Base-by-base conservation (phyloP, 2,329 filamentous ascomycete genomes). In the Juglanconis oblonga region DNA sequence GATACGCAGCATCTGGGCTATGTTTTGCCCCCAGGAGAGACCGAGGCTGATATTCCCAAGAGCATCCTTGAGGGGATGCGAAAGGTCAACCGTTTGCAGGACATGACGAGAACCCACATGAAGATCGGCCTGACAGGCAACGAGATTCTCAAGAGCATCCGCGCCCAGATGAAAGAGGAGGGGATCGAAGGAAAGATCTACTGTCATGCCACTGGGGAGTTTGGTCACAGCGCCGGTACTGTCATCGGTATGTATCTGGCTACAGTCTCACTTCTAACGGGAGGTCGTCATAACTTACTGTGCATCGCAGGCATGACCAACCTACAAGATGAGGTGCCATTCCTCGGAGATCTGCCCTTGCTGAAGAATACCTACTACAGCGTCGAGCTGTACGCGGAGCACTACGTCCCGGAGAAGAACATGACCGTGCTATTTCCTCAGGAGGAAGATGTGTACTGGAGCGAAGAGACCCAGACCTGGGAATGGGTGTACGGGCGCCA, bases 1-100 rank as follows among this genome's bases (percentile, higher is more conserved):
- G 78, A 80, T 58, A 81, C 79, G 1, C 79, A 82, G 68, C 79
- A 82, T 51, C 67, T 82, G 4, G 79, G 72, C 0, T 82, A 81
- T 60, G 79, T 82, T 13, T 71, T 81, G 14, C 67, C 69, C 5
- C 79, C 79, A 0, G 76, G 71, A 17, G 71, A 79, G 66, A 74
- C 73, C 8, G 73, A 74, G 44, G 67, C 68, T 1, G 74, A 78
- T 47, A 72, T 81, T 2, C 79, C 79, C 1, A 59, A 68, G 52
- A 74, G 76, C 2, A 66, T 81, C 35, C 62, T 72, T 13, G 74
- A 76, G 14, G 79, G 79, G 0, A 65, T 82, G 61, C 70, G 67
- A 55, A 80, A 79, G 62, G 79, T 68, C 1, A 81, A 82, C 58
- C 70, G 73, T 5, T 67, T 80, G 35, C 80, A 82, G 65, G 79